Percentiles rank a stretch among this genome's conserved stretches.
Conservation (phyloP, 75 land plant genomes). For the Sequoiadendron giganteum region DNA sequence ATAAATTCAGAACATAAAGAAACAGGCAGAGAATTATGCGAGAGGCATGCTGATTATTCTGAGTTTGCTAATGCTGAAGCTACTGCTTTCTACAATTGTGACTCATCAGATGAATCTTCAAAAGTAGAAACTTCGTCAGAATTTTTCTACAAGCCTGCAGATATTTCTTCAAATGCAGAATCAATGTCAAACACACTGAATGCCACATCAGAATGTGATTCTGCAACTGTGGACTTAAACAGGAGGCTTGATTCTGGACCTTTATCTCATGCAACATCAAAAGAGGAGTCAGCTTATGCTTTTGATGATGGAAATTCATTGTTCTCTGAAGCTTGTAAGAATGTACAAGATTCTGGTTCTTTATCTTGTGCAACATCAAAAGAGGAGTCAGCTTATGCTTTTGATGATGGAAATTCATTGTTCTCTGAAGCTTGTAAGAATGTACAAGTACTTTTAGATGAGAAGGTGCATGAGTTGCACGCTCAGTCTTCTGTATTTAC, state of each 20-base stretch:
- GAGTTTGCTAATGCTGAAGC: slow-evolving; percentile 13
- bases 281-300: neutral
- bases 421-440: neutral
- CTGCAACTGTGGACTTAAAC: neutral
- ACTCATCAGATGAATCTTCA: slow-evolving; percentile 15
- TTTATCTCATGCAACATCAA: neutral
- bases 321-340: neutral
- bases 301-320: neutral
- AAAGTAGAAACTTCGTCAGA: neutral
- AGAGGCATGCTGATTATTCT: neutral
- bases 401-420: neutral
- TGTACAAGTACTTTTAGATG: neutral
- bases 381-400: neutral
- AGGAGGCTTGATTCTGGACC: slow-evolving; percentile 3
- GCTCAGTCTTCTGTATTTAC: neutral
- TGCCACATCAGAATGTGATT: neutral
- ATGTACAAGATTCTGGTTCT: neutral
- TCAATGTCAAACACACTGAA: neutral
- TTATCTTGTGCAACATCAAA: neutral
- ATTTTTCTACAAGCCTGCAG: neutral
- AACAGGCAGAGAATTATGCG: neutral
- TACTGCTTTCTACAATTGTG: slow-evolving; percentile 11
- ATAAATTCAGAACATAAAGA: slow-evolving; percentile 7
- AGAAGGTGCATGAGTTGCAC: neutral
- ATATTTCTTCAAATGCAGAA: slow-evolving; percentile 1